phyloP scores from a whole-genome alignment of 2,329 filamentous ascomycete species.

The Penicillium sp. region DNA sequence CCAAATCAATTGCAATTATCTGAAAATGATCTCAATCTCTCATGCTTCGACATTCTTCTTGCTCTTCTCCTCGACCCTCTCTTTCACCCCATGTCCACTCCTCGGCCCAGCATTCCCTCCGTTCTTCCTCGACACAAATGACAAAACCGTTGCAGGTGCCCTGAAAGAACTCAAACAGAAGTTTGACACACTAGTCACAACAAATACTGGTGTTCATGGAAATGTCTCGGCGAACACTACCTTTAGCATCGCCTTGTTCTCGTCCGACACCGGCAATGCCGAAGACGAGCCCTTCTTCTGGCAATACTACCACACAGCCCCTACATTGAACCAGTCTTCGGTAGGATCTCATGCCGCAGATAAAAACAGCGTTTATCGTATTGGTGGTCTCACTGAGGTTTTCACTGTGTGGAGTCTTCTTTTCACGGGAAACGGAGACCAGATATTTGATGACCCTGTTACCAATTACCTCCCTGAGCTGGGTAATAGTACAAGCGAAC shows the following conservation, averaged over 20 bases:
- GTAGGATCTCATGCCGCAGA: neutral
- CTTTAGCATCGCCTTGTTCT: neutral
- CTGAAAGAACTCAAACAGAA: neutral
- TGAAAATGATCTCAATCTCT: neutral
- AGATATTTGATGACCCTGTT: neutral
- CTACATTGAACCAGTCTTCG: neutral
- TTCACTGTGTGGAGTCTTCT: neutral
- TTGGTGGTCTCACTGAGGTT: neutral
- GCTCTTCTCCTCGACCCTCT: neutral
- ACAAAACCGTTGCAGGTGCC: neutral
- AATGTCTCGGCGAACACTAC: neutral
- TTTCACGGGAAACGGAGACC: neutral
- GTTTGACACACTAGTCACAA: neutral
- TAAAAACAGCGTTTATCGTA: neutral
- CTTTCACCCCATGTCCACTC: neutral
- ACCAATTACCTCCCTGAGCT: neutral
- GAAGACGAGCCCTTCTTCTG: neutral
- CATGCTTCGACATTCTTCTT: neutral
- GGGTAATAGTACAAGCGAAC: neutral
- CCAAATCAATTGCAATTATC: neutral
- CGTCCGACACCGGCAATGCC: neutral
- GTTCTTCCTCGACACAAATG: neutral
- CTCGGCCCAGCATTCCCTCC: neutral
- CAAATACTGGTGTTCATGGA: neutral
- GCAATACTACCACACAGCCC: neutral